Percentiles rank a stretch among this genome's conserved stretches.
Conservation (phyloP, 2,329 filamentous ascomycete genomes). For the Fusarium annulatum region DNA sequence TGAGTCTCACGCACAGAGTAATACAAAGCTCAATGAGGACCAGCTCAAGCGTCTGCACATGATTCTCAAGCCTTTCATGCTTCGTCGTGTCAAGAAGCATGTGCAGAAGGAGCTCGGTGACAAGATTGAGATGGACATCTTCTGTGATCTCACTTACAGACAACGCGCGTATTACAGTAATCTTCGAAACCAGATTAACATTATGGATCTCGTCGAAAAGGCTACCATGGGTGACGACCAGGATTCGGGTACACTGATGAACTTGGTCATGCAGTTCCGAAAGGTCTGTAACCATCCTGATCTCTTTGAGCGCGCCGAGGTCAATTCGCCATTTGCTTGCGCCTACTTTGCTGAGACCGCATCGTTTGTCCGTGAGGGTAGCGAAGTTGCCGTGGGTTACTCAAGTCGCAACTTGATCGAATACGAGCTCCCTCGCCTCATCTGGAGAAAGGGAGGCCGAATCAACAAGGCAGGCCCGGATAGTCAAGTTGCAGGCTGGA, state of each 20-base stretch:
- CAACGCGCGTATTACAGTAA: constrained; percentile 94
- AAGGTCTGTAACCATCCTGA: constrained; percentile 99
- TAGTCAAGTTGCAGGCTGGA: constrained; percentile 83
- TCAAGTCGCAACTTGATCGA: constrained; percentile 89
- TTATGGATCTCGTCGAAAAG: constrained; percentile 98
- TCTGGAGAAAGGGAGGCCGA: constrained; percentile 85
- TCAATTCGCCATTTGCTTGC: constrained; percentile 84
- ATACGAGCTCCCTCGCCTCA: constrained; percentile 81
- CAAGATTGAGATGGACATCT: constrained; percentile 97
- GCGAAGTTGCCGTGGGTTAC: constrained; percentile 82
- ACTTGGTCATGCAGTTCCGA: constrained; percentile 99
- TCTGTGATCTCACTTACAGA: constrained; percentile 95
- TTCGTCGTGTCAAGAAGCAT: constrained; percentile 99
- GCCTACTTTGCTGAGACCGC: constrained; percentile 94
- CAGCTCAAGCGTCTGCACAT: constrained; percentile 97
- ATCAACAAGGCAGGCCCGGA: constrained; percentile 77
- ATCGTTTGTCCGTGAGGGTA: constrained; percentile 91
- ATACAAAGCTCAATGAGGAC: constrained; percentile 99
- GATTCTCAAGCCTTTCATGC: constrained; percentile 99
- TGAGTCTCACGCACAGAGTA: constrained; percentile 97
- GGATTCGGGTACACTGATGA: constrained; percentile 97
- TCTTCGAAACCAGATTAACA: constrained; percentile 95
- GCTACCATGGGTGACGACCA: constrained; percentile 93
- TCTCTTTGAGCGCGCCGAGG: constrained; percentile 94
- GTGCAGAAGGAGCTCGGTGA: constrained; percentile 98